Evolutionary conservation across 306 rosid genomes (phyloP), one percentile per base, ranked within the genome.

Genomic region (Arachis hypogaea): DNA sequence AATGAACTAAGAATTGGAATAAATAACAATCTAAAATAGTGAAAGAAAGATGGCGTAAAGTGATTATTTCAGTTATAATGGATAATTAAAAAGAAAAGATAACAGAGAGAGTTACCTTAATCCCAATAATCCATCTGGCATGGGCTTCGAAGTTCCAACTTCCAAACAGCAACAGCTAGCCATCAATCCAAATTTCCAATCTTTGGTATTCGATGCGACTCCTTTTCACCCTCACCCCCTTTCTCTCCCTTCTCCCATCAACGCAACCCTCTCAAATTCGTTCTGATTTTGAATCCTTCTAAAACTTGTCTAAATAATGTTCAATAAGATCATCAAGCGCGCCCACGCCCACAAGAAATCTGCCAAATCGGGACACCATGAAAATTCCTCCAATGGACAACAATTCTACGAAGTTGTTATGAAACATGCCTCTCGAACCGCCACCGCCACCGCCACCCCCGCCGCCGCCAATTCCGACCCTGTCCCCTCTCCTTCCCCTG

Each of bases 281-380:
- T 4, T 33, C 38, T 33, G 4, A 33, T 33, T 33, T 33, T 22
- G 28, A 22, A 22, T 22, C 28, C 28, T 46, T 72, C 1, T 5
- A 2, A 7, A 54, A 54, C 49, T 36, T 10, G 12, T 10, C 8
- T 40, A 0, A 73, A 70, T 33, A 71, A 91, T 91, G 97, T 82
- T 88, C 78, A 71, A 78, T 82, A 86, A 83, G 78, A 79, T 88
- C 82, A 88, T 83, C 46, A 90, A 88, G 63, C 93, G 88, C 7
- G 82, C 90, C 28, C 28, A 22, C 28, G 28, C 28, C 4, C 79
- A 84, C 83, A 81, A 71, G 59, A 90, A 85, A 82, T 30, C 74
- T 50, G 63, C 81, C 49, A 90, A 84, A 75, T 44, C 82, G 3
- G 83, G 82, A 28, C n/a, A 78, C 72, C 63, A 63, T 14, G 92